Conservation (phyloP, 345 rosid genomes). For the Eutrema yunnanense region DNA sequence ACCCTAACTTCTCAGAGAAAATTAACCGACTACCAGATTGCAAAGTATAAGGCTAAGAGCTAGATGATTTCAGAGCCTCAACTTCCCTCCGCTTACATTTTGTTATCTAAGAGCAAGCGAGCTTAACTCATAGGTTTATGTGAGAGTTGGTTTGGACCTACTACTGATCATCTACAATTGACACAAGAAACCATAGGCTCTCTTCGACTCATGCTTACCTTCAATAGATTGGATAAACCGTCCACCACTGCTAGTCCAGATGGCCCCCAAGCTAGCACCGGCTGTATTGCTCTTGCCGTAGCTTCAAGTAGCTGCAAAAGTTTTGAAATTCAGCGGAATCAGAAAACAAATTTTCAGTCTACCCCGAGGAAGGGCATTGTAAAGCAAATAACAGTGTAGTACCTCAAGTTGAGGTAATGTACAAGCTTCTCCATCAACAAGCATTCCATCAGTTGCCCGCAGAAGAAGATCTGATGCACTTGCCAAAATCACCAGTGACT, state of each 20-base stretch:
- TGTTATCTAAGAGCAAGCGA: neutral
- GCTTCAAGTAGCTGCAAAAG: conserved; percentile 81
- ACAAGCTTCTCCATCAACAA: conserved; percentile 97
- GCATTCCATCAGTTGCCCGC: conserved; percentile 97
- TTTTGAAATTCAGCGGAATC: neutral
- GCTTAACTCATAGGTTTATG: neutral
- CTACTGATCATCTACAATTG: neutral
- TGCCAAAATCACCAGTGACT: conserved; percentile 78
- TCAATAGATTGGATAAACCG: conserved; percentile 82
- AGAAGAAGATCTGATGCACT: conserved; percentile 94
- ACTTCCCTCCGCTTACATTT: no score
- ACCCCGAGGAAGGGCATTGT: neutral
- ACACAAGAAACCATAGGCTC: neutral
- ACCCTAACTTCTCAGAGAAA: no score
- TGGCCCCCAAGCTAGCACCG: conserved; percentile 77
- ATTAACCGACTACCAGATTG: no score
- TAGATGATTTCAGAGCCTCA: no score
- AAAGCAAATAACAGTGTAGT: neutral
- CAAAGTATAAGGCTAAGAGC: no score
- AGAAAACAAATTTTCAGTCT: neutral
- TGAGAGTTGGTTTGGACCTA: neutral
- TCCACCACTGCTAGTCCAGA: conserved; percentile 84
- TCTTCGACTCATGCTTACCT: conserved; percentile 40
- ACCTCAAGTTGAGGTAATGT: conserved; percentile 96
- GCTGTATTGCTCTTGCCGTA: conserved; percentile 87